Base-by-base conservation (phyloP, 208 protist species). In the Crithidia brevicula region DNA sequence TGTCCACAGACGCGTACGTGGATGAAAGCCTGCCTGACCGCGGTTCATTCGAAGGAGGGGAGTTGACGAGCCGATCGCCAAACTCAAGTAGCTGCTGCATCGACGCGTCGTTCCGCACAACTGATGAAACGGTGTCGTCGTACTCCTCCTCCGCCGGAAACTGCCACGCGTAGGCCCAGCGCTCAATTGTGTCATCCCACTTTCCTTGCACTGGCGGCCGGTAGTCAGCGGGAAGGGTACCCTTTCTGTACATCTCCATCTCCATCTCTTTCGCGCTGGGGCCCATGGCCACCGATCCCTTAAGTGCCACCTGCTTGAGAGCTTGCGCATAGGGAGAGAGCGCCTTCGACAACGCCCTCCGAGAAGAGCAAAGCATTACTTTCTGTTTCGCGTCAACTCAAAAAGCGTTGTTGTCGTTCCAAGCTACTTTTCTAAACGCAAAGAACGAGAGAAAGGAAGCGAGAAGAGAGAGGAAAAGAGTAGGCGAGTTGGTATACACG, bases 161-260 rank as follows among this genome's bases (percentile, higher is more conserved):
- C 67, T 97, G 92, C 89, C 92, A 97, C 16, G 92, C 92, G 57
- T 97, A 95, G 11, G 92, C 84, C 89, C 92, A 97, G 3, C 92
- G 87, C 71, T 97, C 89, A 51, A 95, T 94, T 18, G 89, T 95
- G 71, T 97, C 92, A 67, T 97, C 92, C 89, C 92, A 97, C 69
- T 91, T 91, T 5, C 88, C 89, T 25, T 94, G 88, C 36, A 81
- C 86, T 13, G 89, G 89, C 1, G 92, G 92, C 4, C 84, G 74
- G 72, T 97, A 97, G 50, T 97, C 92, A 0, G 89, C 80, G 0
- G 88, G 89, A 4, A 97, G 85, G 4, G 79, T 82, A 0, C 86
- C 88, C 27, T 79, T 80, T 9, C 85, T 77, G 74, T 91, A 89
- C 87, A 95, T 91, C 28, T 85, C 82, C 5, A 94, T 66, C 70